A percentile compares a stretch with the other conserved stretches of the same genome.
Evolutionary conservation across 2,329 filamentous ascomycete species (phyloP).

Genomic region (Peltaster fructicola): DNA sequence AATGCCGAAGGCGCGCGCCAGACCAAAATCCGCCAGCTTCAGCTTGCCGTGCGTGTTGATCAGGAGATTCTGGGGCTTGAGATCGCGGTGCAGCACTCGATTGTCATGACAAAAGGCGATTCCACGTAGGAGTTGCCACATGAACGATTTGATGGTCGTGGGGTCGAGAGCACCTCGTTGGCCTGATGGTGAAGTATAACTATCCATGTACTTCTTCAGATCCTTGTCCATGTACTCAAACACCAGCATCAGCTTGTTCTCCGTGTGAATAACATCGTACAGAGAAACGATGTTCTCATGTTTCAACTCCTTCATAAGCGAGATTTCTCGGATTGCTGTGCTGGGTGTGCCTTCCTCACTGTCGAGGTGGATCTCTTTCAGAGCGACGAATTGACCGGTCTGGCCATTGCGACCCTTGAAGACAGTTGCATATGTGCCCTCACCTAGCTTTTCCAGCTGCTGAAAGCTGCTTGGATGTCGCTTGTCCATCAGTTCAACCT

Average conservation of each 20-base stretch:
- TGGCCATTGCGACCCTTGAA: slow-evolving; percentile 97
- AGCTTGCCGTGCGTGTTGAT: slow-evolving; percentile 83
- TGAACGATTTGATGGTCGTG: slow-evolving; percentile 91
- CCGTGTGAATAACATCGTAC: slow-evolving; percentile 97
- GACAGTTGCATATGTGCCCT: slow-evolving; percentile 96
- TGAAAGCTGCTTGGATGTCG: slow-evolving; percentile 96
- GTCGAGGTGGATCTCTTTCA: slow-evolving; percentile 98
- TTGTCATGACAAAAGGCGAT: slow-evolving; percentile 98
- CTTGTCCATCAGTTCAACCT: slow-evolving; percentile 54
- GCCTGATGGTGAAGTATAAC: slow-evolving; percentile 35
- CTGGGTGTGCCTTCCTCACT: slow-evolving; percentile 95
- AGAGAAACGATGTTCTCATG: slow-evolving; percentile 96
- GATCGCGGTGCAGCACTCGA: slow-evolving; percentile 80
- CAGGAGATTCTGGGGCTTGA: slow-evolving; percentile 91
- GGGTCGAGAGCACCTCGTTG: slow-evolving; percentile 81
- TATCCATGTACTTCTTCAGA: slow-evolving; percentile 95
- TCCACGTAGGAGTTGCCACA: slow-evolving; percentile 89
- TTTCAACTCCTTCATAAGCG: slow-evolving; percentile 97
- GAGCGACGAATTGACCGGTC: slow-evolving; percentile 85
- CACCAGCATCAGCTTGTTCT: slow-evolving; percentile 98
- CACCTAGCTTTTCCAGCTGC: slow-evolving; percentile 94
- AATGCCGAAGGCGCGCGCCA: slow-evolving; percentile 88
- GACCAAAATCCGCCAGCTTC: slow-evolving; percentile 87
- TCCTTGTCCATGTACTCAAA: slow-evolving; percentile 99
- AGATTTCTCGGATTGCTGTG: slow-evolving; percentile 95